A percentile compares a stretch with the other conserved stretches of the same genome.
Conservation (phyloP, 768 basidiomycete genomes). For the Suillus subluteus region DNA sequence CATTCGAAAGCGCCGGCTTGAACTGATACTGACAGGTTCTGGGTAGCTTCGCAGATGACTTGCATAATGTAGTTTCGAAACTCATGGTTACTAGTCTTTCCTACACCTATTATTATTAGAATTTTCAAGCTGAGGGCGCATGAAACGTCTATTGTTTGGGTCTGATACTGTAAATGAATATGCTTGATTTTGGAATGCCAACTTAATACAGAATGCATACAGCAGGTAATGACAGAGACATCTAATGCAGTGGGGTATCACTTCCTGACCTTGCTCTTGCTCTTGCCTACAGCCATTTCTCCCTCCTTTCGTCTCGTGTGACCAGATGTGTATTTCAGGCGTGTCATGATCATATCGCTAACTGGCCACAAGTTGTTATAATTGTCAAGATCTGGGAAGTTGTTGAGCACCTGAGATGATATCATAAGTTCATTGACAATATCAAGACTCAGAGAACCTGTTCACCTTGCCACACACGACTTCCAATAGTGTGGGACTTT, state of each 20-base stretch:
- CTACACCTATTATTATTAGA: no score
- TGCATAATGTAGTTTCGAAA: slow-evolving; percentile 98
- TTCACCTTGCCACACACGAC: background rate
- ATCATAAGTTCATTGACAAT: background rate
- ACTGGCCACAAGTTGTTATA: slow-evolving; percentile 17
- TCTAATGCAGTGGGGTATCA: background rate
- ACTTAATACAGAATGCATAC: no score
- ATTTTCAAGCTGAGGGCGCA: no score
- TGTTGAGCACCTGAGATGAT: background rate
- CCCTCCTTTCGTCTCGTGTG: background rate
- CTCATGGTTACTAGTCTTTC: no score
- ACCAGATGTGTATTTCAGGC: slow-evolving; percentile 15
- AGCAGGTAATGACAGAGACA: background rate
- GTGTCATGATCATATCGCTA: slow-evolving; percentile 16
- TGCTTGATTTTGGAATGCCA: no score
- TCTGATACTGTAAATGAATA: no score
- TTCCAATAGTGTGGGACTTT: slow-evolving; percentile 4
- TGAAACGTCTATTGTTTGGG: no score
- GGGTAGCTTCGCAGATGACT: slow-evolving; percentile 98
- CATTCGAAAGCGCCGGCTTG: slow-evolving; percentile 96
- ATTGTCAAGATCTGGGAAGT: slow-evolving; percentile 18
- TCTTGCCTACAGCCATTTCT: slow-evolving; percentile 12
- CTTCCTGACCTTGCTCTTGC: slow-evolving; percentile 3
- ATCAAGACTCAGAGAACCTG: background rate
- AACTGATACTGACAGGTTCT: slow-evolving; percentile 75